Evolutionary conservation across 768 basidiomycete species (phyloP).

Genomic region (Russula virescens): DNA sequence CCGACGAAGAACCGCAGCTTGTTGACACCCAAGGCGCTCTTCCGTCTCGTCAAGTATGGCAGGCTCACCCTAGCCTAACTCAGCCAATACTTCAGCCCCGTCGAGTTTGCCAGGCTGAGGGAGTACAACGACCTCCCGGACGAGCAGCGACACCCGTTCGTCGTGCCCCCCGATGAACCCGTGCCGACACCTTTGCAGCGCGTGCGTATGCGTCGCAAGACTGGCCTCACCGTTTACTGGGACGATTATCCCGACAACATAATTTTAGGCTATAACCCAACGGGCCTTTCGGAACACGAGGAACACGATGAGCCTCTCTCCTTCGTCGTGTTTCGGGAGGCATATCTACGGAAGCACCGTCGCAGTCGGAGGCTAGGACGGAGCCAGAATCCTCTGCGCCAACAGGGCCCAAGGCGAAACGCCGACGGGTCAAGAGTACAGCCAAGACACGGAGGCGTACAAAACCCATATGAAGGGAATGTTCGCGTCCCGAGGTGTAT

Average conservation of each 20-base stretch:
- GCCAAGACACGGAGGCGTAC: too few relatives aligned
- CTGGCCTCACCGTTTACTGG: conserved; percentile 1
- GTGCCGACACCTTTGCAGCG: conserved; percentile 28
- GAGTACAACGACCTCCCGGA: conserved; percentile 24
- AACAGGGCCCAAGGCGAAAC: too few relatives aligned
- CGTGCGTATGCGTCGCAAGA: conserved; percentile 20
- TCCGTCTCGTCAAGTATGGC: conserved; percentile 27
- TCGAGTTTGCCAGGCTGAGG: too few relatives aligned
- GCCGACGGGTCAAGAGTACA: too few relatives aligned
- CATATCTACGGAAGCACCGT: neutral
- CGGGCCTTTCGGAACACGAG: conserved; percentile 6
- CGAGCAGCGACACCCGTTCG: too few relatives aligned
- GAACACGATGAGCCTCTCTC: neutral
- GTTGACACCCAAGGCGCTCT: conserved; percentile 26
- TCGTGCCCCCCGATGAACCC: conserved; percentile 5
- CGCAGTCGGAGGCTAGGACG: too few relatives aligned
- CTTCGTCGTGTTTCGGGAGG: neutral
- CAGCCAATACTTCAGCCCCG: too few relatives aligned
- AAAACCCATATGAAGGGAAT: too few relatives aligned
- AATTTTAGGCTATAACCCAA: conserved; percentile 22
- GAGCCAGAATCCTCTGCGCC: too few relatives aligned
- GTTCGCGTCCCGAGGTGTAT: too few relatives aligned
- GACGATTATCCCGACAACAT: conserved; percentile 26
- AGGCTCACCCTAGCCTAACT: conserved; percentile 31
- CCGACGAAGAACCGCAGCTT: conserved; percentile 3